Evolutionary conservation across 2,329 filamentous ascomycete genomes (phyloP).

Genomic region (Helotiales sp.): DNA sequence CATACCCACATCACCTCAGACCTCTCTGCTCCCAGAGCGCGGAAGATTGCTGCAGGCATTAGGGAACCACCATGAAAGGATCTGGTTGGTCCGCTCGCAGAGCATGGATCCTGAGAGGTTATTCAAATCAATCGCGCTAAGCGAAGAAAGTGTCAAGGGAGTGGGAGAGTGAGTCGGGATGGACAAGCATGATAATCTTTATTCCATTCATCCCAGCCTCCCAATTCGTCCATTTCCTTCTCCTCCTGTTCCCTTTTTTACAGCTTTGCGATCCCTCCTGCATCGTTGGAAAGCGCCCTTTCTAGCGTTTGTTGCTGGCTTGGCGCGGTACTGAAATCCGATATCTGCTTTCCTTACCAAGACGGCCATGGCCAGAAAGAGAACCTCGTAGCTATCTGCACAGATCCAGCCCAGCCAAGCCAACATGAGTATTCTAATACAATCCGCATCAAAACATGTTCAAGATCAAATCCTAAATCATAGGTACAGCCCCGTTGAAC

Average conservation of each 20-base stretch:
- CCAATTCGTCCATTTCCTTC: not conserved
- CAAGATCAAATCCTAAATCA: not conserved
- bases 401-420: not conserved
- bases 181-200: not conserved
- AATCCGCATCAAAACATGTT: not conserved
- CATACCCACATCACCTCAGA: not conserved
- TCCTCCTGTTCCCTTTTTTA: not conserved
- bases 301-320: not conserved
- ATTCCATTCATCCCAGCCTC: not conserved
- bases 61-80: not conserved
- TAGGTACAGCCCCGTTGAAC: not conserved
- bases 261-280: not conserved
- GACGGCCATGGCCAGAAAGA: not conserved
- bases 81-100: conserved; percentile 14
- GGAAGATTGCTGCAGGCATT: conserved; percentile 13
- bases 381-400: not conserved
- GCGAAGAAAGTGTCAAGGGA: not conserved
- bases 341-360: not conserved
- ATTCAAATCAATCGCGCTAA: not conserved
- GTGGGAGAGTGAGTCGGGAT: not conserved
- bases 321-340: not conserved
- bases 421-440: conserved; percentile 1
- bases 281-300: not conserved
- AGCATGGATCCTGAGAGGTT: conserved; percentile 8
- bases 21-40: conserved; percentile 14